Base-by-base conservation (phyloP, 176 grass and related monocot genomes). In the Ampelocalamus luodianensis region DNA sequence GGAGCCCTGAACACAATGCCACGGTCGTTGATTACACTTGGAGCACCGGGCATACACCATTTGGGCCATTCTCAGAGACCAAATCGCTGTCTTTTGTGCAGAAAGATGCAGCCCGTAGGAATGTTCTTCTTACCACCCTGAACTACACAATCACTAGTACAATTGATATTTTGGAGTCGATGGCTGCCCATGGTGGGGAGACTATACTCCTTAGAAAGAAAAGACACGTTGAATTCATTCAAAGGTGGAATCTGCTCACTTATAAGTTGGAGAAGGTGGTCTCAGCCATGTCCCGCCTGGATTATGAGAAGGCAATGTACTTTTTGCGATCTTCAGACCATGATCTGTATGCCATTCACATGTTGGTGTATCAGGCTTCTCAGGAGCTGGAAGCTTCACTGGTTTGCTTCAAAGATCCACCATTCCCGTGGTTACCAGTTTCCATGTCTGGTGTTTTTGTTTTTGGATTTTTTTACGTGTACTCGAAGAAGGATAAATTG, bases 51-150 rank as follows among this genome's bases (percentile, higher is more conserved):
- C 93, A 96, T 44, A 99, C 91, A 49, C 96, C 96, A 64, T 99
- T 99, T 82, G 96, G 96, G 1, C 96, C 91, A 22, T 99, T 99
- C 67, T 78, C 96, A 4, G 96, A 96, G 46, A 89, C 96, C 85
- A 79, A 87, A 77, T 89, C 96, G 7, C 86, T 99, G 23, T 96
- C 96, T 80, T 99, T 99, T 91, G 96, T 93, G 69, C 96, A 99
- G 83, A 94, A 85, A 86, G 93, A 99, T 76, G 96, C 96, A 71
- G 96, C 91, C 23, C 84, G 54, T 40, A 93, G 96, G 82, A 99
- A 99, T 76, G 86, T 99, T 88, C 89, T 99, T 79, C 86, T 99
- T 27, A 93, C 90, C 13, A 90, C 86, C 38, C 59, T 99, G 81
- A 99, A 99, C 83, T 96, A 84, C 85, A 94, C 96, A 40, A 96